phyloP scores from a whole-genome alignment of 768 basidiomycete genomes.

The Russula lepida region DNA sequence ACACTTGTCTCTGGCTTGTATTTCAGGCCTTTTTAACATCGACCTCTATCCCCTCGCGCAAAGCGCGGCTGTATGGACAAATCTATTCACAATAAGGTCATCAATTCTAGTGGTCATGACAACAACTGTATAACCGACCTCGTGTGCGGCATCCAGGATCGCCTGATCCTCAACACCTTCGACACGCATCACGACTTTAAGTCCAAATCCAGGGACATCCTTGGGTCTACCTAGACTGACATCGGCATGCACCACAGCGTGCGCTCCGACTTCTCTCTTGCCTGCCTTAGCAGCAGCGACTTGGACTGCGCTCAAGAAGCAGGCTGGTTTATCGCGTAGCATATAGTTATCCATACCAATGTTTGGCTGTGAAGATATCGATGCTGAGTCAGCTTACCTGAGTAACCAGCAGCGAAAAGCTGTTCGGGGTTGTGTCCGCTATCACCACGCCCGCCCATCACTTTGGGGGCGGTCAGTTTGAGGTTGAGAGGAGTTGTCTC shows the following conservation, averaged over 20 bases:
- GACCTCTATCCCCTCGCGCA: slow-evolving; percentile 15
- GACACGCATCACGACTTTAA: slow-evolving; percentile 63
- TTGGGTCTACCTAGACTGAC: slow-evolving; percentile 58
- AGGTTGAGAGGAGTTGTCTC: slow-evolving; percentile 15
- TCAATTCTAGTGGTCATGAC: neutral
- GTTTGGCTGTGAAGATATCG: neutral
- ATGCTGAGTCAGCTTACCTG: slow-evolving; percentile 20
- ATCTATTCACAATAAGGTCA: slow-evolving; percentile 2
- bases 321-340: slow-evolving; percentile 36
- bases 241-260: slow-evolving; percentile 50
- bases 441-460: slow-evolving; percentile 16
- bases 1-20: too few species aligned
- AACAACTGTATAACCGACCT: slow-evolving; percentile 34
- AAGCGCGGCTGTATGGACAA: slow-evolving; percentile 22
- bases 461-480: slow-evolving; percentile 10
- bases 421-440: slow-evolving; percentile 21
- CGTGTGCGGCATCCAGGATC: slow-evolving; percentile 60
- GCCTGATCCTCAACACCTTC: slow-evolving; percentile 59
- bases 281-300: slow-evolving; percentile 45
- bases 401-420: slow-evolving; percentile 28
- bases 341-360: neutral
- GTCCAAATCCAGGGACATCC: slow-evolving; percentile 54
- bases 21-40: slow-evolving; percentile 17
- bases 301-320: slow-evolving; percentile 66
- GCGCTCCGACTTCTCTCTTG: slow-evolving; percentile 44